Evolutionary conservation across 371 early-diverging fungal genomes (phyloP), one percentile per base, ranked within the genome.

Genomic region (Mortierella sp.): DNA sequence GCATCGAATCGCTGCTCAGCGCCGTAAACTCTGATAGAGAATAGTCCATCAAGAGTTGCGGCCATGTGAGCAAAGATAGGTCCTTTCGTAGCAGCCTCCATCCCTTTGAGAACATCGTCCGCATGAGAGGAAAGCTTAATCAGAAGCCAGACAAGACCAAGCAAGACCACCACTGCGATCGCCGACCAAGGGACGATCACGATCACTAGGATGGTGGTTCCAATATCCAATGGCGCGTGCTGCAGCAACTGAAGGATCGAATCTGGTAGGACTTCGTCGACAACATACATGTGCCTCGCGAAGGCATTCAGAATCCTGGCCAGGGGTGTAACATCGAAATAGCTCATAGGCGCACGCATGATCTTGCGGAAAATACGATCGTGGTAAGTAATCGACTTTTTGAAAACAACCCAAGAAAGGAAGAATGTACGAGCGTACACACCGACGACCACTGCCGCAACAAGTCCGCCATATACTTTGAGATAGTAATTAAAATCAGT

Each of bases 261-360:
- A 62, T 86, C 86, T 5, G 84, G 92, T 76, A 88, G 87, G 9
- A 74, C 75, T 45, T 94, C 94, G 73, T 96, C 96, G 8, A 92
- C 87, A 21, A 87, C 81, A 69, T 89, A 91, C 65, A 92, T 85
- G 81, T 96, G 93, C 28, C 90, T 88, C 33, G 94, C 91, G 68
- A 96, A 96, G 38, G 89, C 88, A 55, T 93, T 87, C 61, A 95
- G 70, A 61, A 94, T 92, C 40, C 89, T 88, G 41, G 94, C 94
- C n/a, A 93, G 80, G 4, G 94, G 96, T 3, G 93, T 94, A 5
- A 88, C 84, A 67, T 94, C 95, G 74, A 94, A 96, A 77, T 91
- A 95, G 5, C 86, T 77, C 92, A 94, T 93, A 11, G 95, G 94
- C 8, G 94, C 89, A 41, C 87, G 89, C 81, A 91, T 13, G 13